Percentiles rank a stretch among this genome's conserved stretches.
Conservation (phyloP, 2,329 filamentous ascomycete genomes). For the Cladosporium austrohemisphaericum region DNA sequence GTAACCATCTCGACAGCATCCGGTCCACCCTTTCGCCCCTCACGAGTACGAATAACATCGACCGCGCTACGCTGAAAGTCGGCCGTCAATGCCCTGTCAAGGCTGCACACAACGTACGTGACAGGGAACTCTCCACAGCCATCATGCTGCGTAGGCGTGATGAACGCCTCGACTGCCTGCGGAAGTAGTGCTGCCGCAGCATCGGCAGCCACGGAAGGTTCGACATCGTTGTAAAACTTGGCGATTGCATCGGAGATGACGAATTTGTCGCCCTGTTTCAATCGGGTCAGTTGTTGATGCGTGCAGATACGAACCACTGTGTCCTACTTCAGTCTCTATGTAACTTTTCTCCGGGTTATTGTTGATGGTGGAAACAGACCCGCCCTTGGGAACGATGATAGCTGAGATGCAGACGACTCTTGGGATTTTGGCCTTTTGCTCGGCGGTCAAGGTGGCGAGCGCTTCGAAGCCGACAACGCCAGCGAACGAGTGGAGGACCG, state of each 20-base stretch:
- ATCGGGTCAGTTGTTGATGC: not conserved
- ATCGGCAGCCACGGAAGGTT: constrained; percentile 16
- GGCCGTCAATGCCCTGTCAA: constrained; percentile 18
- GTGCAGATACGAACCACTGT: not conserved
- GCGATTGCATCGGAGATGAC: constrained; percentile 17
- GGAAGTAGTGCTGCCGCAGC: constrained; percentile 16
- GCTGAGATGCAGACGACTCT: constrained; percentile 20
- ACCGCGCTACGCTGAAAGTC: constrained; percentile 9
- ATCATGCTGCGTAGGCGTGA: constrained; percentile 10
- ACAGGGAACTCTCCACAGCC: constrained; percentile 20
- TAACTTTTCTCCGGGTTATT: not conserved
- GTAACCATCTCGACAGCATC: constrained; percentile 13
- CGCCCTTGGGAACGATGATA: constrained; percentile 17
- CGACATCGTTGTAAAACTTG: constrained; percentile 21
- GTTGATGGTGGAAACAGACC: not conserved
- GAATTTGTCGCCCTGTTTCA: constrained; percentile 3
- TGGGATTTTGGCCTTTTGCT: constrained; percentile 16
- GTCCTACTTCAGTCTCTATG: not conserved
- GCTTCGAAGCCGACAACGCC: constrained; percentile 23
- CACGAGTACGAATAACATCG: constrained; percentile 4
- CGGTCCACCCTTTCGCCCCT: not conserved
- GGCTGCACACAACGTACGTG: constrained; percentile 19
- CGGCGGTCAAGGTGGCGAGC: constrained; percentile 16
- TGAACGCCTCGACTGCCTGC: constrained; percentile 15
- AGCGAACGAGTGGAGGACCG: constrained; percentile 22